These are phyloP conservation scores for Aspergillus campestris DNA, from an alignment of 495 filamentous ascomycete species.

Conservation along the genomic window DNA sequence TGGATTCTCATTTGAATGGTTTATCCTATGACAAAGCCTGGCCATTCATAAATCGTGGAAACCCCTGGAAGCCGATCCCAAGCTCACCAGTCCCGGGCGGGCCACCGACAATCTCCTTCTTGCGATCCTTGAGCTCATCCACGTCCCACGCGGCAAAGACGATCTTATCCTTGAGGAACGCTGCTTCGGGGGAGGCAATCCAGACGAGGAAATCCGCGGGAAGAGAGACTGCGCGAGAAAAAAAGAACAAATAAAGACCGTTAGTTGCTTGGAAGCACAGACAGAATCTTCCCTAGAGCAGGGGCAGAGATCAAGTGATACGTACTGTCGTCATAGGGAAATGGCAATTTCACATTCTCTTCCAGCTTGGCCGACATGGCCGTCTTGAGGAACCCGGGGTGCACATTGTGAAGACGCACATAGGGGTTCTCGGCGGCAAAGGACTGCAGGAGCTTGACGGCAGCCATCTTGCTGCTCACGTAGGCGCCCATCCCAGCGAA, in stretches of 20 bases:
- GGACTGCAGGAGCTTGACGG: conserved; percentile 29
- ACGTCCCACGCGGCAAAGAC: conserved; percentile 41
- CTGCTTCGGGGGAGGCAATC: conserved; percentile 30
- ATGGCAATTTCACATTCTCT: conserved; percentile 9
- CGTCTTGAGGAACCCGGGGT: conserved; percentile 31
- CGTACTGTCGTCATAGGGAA: conserved; percentile 11
- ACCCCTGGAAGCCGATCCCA: conserved; percentile 13
- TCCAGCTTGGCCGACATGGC: conserved; percentile 16
- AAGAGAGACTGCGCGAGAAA: conserved; percentile 10
- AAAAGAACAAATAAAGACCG: neutral
- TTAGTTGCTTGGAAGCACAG: neutral
- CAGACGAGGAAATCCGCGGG: conserved; percentile 28
- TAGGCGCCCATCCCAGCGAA: conserved; percentile 26
- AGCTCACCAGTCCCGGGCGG: conserved; percentile 16
- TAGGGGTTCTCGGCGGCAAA: conserved; percentile 34
- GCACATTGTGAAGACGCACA: conserved; percentile 28
- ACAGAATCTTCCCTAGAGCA: neutral
- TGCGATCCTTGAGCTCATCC: conserved; percentile 47
- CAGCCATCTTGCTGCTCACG: conserved; percentile 28
- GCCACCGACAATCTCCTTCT: conserved; percentile 30
- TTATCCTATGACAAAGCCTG: conserved; percentile 9
- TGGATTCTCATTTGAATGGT: no score
- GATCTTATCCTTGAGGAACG: conserved; percentile 34
- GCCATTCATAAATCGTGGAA: conserved; percentile 14
- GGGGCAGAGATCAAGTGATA: conserved; percentile 1